Percentiles rank a stretch among this genome's conserved stretches.
Conservation (phyloP, 2,329 filamentous ascomycete genomes). For the Epichloe scottii region DNA sequence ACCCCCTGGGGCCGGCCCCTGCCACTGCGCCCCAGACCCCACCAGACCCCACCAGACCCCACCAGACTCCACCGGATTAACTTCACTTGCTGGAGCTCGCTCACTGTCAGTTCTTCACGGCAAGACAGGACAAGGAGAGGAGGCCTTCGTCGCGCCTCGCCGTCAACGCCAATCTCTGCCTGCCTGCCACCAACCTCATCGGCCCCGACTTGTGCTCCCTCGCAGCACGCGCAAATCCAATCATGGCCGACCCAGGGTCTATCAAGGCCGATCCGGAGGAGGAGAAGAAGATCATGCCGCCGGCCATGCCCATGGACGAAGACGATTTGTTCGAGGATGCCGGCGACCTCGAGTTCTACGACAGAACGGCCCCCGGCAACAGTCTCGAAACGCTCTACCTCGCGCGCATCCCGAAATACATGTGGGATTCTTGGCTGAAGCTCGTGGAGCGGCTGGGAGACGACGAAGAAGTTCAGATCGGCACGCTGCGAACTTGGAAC, state of each 20-base stretch:
- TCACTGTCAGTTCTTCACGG: no score
- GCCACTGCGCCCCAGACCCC: no score
- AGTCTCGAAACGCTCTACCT: conserved; percentile 48
- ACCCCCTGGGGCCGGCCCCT: no score
- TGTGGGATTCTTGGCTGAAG: conserved; percentile 66
- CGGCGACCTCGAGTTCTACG: conserved; percentile 44
- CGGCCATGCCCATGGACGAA: conserved; percentile 36
- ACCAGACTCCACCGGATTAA: no score
- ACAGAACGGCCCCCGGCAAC: conserved; percentile 26
- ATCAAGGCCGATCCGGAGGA: conserved; percentile 39
- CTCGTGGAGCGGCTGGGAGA: conserved; percentile 50
- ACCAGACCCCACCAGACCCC: no score
- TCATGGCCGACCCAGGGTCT: conserved; percentile 21
- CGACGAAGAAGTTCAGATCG: conserved; percentile 70
- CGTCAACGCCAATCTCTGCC: background rate
- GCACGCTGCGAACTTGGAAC: conserved; percentile 53
- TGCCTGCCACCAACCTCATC: background rate
- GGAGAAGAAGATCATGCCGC: conserved; percentile 23
- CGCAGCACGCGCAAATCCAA: background rate
- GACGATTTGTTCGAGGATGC: conserved; percentile 56
- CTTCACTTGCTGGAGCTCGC: no score
- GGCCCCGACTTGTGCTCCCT: background rate
- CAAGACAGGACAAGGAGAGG: no score
- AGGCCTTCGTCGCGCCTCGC: no score
- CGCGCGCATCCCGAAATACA: conserved; percentile 63